Base-by-base conservation (phyloP, 2,329 filamentous ascomycete species). In the Polychaeton citri region DNA sequence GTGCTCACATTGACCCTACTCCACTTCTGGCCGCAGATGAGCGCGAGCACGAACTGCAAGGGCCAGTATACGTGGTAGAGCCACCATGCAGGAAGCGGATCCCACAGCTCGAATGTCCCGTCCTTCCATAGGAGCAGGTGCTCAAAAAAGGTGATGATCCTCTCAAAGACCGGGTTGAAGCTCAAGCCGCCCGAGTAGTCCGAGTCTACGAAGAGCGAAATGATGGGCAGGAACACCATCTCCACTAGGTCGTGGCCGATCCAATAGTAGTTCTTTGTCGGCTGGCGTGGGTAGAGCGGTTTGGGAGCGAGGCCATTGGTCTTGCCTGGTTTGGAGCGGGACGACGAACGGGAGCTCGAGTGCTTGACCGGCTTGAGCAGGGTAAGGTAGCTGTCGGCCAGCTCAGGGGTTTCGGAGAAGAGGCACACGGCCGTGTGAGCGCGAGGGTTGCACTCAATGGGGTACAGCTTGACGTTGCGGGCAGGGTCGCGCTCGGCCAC, bases 391-490 rank as follows among this genome's bases (percentile, higher is more conserved):
- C 63, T 66, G 9, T 63, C 57, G 16, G 50, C 49, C 47, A 76
- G 57, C 17, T 65, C 59, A 1, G 53, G 48, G 3, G 59, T 59
- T 3, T 55, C 51, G 21, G 59, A 58, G 50, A 83, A 79, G 1
- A 82, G 57, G 1, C 74, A 64, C 0, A 78, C 70, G 0, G 79
- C 79, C 0, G 79, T 83, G 46, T 83, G 78, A 0, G 72, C 74
- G 10, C 79, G 63, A 0, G 79, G 79, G 38, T 82, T 83, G 49
- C 78, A 82, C 50, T 82, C 78, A 38, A 83, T 82, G 0, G 77
- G 75, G 43, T 74, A 78, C 2, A 82, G 52, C 19, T 46, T 49
- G 9, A 61, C 47, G 44, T 56, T 45, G 10, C 48, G 37, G 4
- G 42, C 43, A 5, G 47, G 41, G 26, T 54, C 43, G 6, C 34